Evolutionary conservation across 192 early-diverging fungal species (phyloP).

Genomic region (Entrophospora sp.): DNA sequence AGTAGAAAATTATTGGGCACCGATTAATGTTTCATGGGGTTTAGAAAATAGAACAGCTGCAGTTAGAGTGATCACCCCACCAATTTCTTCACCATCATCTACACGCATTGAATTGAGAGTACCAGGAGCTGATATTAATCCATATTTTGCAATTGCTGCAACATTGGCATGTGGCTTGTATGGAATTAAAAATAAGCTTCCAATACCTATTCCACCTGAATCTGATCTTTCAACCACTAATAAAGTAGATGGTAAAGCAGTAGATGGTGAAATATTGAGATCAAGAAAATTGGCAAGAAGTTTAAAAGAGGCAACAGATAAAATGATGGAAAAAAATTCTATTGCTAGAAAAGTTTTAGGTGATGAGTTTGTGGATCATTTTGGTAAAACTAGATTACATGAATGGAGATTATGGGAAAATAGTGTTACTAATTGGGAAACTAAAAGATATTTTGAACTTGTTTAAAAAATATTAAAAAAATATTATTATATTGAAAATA

Average conservation of each 20-base stretch:
- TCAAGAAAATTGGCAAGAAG: constrained; percentile 42
- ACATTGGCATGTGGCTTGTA: constrained; percentile 62
- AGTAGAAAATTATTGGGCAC: constrained; percentile 79
- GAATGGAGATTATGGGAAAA: constrained; percentile 68
- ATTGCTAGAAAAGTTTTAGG: constrained; percentile 65
- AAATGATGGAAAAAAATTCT: constrained; percentile 54
- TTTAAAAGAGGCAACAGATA: constrained; percentile 54
- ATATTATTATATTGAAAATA: too few species aligned
- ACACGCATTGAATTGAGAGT: constrained; percentile 76
- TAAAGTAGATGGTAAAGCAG: constrained; percentile 12
- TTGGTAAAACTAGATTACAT: constrained; percentile 58
- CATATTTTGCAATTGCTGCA: constrained; percentile 65
- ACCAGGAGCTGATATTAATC: constrained; percentile 73
- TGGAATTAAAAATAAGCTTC: constrained; percentile 54
- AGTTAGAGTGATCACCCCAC: constrained; percentile 66
- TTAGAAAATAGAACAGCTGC: constrained; percentile 63
- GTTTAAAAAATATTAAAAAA: too few species aligned
- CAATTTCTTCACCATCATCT: constrained; percentile 51
- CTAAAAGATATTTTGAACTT: constrained; percentile 54
- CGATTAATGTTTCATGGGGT: constrained; percentile 72
- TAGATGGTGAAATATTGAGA: constrained; percentile 20
- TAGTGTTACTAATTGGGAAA: constrained; percentile 69
- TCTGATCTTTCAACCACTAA: constrained; percentile 10
- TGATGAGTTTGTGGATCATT: constrained; percentile 72
- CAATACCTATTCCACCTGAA: constrained; percentile 34